Evolutionary conservation across 805 yeast species (phyloP).

Genomic region (Kluyveromyces nonfermentans): DNA sequence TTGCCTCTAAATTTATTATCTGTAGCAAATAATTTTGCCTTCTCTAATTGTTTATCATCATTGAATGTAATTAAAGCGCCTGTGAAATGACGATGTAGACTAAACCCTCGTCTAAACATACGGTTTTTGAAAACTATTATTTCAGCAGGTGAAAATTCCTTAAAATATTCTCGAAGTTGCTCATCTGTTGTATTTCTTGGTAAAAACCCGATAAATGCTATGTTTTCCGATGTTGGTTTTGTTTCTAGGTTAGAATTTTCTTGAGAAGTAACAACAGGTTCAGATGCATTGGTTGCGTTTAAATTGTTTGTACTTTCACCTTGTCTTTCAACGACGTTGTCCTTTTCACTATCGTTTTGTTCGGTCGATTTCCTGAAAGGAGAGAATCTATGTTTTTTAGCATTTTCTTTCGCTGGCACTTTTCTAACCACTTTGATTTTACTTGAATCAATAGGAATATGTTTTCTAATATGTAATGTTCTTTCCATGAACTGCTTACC

Average conservation of each 20-base stretch:
- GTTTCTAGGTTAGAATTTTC: background rate
- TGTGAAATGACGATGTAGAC: constrained; percentile 30
- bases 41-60: constrained; percentile 33
- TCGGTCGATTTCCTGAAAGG: background rate
- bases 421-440: constrained; percentile 2
- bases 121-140: constrained; percentile 39
- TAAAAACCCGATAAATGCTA: constrained; percentile 37
- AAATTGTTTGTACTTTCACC: background rate
- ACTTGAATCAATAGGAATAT: constrained; percentile 6
- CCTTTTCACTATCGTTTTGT: background rate
- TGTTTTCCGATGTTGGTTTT: constrained; percentile 31
- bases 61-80: constrained; percentile 45
- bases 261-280: background rate
- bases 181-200: constrained; percentile 34
- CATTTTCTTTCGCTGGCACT: background rate
- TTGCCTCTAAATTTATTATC: constrained; percentile 32
- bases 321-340: background rate
- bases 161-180: constrained; percentile 37
- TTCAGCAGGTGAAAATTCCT: constrained; percentile 37
- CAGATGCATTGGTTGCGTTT: background rate
- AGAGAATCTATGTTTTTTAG: constrained; percentile 1
- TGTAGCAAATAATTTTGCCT: constrained; percentile 35
- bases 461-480: constrained; percentile 26
- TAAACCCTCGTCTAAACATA: constrained; percentile 15
- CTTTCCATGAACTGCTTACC: constrained; percentile 47